Evolutionary conservation across 2,329 filamentous ascomycete genomes (phyloP), one percentile per base, ranked within the genome.

Genomic region (Cercospora sesami): DNA sequence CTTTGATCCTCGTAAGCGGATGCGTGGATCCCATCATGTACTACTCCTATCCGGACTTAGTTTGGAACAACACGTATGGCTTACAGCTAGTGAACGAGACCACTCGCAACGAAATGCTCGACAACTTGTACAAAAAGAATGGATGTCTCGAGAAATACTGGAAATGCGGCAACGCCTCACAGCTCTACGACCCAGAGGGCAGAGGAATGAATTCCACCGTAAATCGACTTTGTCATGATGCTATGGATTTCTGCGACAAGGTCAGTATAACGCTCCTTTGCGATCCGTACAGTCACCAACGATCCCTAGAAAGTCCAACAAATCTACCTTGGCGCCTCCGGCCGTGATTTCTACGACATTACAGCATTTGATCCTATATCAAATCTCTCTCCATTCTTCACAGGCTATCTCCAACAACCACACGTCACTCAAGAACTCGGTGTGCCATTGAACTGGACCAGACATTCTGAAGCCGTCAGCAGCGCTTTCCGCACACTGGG

Each of bases 31-130:
- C 82, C 0, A 53, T 82, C 1, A 82, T 85, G 73, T 80, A 80
- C 64, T 80, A 81, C 0, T 79, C 78, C 0, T 86, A 85, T 71
- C 80, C 83, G 0, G 57, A 72, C 2, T 83, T 86, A 71, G 83
- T 85, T 0, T 84, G 82, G 75, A 85, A 87, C 74, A 87, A 87
- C 68, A 86, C 85, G 5, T 89, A 88, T 70, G 82, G 81, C n/a
- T 81, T 88, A 55, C 71, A 83, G 69, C 76, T 80, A 0, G 80
- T 2, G 71, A 87, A 88, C 69, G 83, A 88, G 18, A 86, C 85
- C 3, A 82, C 87, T 3, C 87, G 87, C 2, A 26, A 26, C 5
- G 75, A 82, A 83, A 67, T 87, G 85, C 72, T 85, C 84, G 78
- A 86, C 84, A 68, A 85, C 86, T 51, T 84, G 84, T 77, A 78